phyloP scores from a whole-genome alignment of 176 grass and related monocot genomes.

The Tillandsia fasciculata region DNA sequence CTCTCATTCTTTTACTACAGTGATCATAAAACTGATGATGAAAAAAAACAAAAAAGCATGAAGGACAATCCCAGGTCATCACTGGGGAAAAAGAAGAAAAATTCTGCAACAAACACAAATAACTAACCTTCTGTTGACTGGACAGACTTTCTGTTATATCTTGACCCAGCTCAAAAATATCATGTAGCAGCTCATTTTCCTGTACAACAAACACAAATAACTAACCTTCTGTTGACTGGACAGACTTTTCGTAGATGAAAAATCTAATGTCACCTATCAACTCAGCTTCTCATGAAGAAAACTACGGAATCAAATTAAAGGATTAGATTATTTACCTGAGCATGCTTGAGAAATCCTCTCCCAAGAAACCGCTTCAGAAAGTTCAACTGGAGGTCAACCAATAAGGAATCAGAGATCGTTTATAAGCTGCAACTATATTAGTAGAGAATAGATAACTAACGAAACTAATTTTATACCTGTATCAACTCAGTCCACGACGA shows the following conservation, averaged over 20 bases:
- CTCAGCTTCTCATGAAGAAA: constrained; percentile 1
- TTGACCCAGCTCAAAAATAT: constrained; percentile 59
- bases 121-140: constrained; percentile 52
- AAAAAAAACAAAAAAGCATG: neutral
- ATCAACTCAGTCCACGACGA: constrained; percentile 87
- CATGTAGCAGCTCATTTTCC: constrained; percentile 79
- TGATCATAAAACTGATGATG: too few relatives aligned
- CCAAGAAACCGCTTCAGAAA: constrained; percentile 76
- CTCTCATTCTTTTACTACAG: too few relatives aligned
- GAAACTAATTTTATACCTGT: constrained; percentile 35
- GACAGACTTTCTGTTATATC: constrained; percentile 62
- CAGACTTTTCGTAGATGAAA: neutral
- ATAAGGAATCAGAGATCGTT: constrained; percentile 10
- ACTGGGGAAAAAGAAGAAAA: neutral
- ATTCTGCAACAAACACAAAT: neutral
- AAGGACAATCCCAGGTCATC: neutral
- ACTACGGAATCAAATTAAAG: neutral
- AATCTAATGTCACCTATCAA: neutral
- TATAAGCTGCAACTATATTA: neutral
- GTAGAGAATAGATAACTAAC: constrained; percentile 6
- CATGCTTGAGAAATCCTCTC: constrained; percentile 91
- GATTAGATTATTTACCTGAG: constrained; percentile 32
- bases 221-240: too few relatives aligned
- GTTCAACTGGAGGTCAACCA: constrained; percentile 53
- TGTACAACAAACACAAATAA: constrained; percentile 19